Conservation (phyloP, 345 rosid genomes). For the Gossypium herbaceum region DNA sequence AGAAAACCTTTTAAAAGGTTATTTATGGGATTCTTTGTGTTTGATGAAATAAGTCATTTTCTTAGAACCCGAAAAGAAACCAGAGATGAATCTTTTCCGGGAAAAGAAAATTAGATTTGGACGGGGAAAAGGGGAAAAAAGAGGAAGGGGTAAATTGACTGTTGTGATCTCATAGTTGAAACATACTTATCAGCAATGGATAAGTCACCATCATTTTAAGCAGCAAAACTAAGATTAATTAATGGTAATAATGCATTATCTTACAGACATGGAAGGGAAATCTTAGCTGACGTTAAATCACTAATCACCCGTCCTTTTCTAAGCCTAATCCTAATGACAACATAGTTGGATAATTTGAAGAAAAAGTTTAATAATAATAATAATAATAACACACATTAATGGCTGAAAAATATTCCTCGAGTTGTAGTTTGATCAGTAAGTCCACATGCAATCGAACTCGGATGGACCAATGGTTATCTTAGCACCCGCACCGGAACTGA, state of each 20-base stretch:
- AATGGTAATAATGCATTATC: neutral
- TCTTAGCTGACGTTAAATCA: slow-evolving; percentile 1
- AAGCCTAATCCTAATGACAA: neutral
- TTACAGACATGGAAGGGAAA: neutral
- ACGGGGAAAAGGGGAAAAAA: neutral
- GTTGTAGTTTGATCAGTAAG: slow-evolving; percentile 22
- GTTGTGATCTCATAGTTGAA: slow-evolving; percentile 1
- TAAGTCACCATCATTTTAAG: slow-evolving; percentile 1
- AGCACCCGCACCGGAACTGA: slow-evolving; percentile 19
- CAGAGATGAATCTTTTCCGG: neutral
- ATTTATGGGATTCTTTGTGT: neutral
- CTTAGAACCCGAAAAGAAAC: neutral
- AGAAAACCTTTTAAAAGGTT: neutral
- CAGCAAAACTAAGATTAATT: slow-evolving; percentile 3
- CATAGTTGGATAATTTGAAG: neutral
- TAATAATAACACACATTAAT: neutral
- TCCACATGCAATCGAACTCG: slow-evolving; percentile 84
- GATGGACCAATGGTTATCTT: slow-evolving; percentile 41
- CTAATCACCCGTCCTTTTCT: slow-evolving; percentile 1
- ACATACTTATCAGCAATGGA: neutral
- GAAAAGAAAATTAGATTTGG: neutral
- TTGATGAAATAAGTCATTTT: slow-evolving; percentile 1
- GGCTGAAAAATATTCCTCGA: neutral
- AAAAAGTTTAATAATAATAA: neutral
- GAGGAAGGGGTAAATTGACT: neutral